Evolutionary conservation across 2,329 filamentous ascomycete species (phyloP).

Genomic region (Amauroascus niger): DNA sequence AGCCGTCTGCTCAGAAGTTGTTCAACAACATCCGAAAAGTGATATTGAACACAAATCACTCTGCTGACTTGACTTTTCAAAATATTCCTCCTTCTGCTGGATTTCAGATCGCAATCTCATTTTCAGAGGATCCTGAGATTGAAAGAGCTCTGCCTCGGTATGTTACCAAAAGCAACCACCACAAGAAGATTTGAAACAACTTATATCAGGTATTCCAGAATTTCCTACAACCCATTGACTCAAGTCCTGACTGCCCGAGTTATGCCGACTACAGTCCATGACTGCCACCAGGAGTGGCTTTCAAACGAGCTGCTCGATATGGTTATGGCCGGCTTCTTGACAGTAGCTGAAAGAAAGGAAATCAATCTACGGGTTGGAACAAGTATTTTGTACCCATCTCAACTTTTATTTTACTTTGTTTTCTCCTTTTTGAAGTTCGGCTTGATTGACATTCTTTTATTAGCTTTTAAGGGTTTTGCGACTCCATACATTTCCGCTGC

Average conservation of each 20-base stretch:
- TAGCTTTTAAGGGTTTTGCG: neutral
- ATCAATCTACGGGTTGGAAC: neutral
- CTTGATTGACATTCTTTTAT: neutral
- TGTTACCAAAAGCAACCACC: neutral
- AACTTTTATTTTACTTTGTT: neutral
- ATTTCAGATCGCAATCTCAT: constrained; percentile 7
- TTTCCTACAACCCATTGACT: constrained; percentile 9
- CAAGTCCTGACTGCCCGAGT: constrained; percentile 5
- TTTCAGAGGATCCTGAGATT: constrained; percentile 12
- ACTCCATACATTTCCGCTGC: neutral
- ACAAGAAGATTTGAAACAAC: constrained; percentile 3
- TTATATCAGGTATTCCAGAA: constrained; percentile 2
- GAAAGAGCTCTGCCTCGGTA: constrained; percentile 5
- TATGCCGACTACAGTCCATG: neutral
- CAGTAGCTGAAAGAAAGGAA: neutral
- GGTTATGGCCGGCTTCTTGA: neutral
- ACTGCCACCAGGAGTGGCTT: constrained; percentile 1
- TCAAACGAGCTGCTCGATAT: neutral
- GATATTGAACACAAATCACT: constrained; percentile 6
- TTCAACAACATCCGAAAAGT: constrained; percentile 5
- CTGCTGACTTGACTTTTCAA: constrained; percentile 7
- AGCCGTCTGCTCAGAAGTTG: constrained; percentile 4
- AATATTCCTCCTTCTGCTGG: constrained; percentile 7
- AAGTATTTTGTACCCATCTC: neutral
- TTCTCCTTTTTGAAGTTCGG: neutral